Evolutionary conservation across 495 filamentous ascomycete species (phyloP), one percentile per base, ranked within the genome.

Genomic region (Penicillium ucsense): DNA sequence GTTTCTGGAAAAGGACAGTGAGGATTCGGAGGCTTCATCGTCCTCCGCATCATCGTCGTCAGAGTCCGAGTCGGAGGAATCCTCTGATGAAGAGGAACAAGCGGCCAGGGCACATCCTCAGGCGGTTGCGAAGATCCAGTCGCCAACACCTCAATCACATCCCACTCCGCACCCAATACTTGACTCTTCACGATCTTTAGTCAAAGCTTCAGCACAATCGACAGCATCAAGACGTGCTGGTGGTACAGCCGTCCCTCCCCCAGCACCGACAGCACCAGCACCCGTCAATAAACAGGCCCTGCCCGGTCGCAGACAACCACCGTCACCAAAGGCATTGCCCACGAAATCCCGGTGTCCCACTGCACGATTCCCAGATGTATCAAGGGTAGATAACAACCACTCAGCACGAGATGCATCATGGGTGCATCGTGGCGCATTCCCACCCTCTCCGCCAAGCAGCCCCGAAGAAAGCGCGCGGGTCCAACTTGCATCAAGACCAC

Each of bases 381-480:
- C 61, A 32, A 6, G 20, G 20, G 64, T 65, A 2, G 68, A 70
- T 29, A 50, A 45, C 7, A 66, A 62, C 33, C 65, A 73, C 49
- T 38, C 44, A 2, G 36, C 53, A 11, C 48, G 46, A 45, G 48
- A 66, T n/a, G 46, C 44, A 3, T 35, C 54, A 29, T 9, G 53
- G n/a, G 10, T 62, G 8, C 62, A 61, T 30, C 43, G 60, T 36
- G 38, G 53, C 36, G 56, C 62, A 3, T 51, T 68, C 2, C 67
- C 67, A 11, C 67, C 66, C 27, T 67, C 66, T 29, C 66, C 65
- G 8, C 65, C 66, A 32, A 64, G 56, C 47, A 70, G 65, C 44
- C 66, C 66, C 7, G 66, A 65, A 48, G 64, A 63, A 40, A 52
- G 63, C 35, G 2, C 20, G 20, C 20, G 20, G 20, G 20, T 20